Evolutionary conservation across 345 rosid genomes (phyloP).

Genomic region (Carallia pectinifolia): DNA sequence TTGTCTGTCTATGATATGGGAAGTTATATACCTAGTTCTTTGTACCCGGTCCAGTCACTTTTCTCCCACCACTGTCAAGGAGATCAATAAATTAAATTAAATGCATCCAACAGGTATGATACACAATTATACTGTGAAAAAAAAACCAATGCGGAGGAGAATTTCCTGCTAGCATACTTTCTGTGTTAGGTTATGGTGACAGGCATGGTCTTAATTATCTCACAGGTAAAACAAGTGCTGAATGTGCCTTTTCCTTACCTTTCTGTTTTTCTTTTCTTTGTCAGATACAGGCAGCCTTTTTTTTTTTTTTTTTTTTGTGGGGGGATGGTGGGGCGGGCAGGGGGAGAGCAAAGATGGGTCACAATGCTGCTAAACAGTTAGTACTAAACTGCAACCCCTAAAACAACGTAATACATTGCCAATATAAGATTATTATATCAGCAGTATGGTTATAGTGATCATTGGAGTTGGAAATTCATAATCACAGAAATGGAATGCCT

Average conservation of each 20-base stretch:
- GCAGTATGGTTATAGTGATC: not conserved
- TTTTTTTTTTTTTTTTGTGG: too few species aligned
- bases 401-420: too few species aligned
- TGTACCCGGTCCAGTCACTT: slow-evolving; percentile 98
- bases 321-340: too few species aligned
- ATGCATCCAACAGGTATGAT: slow-evolving; percentile 66
- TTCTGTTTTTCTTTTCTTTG: not conserved
- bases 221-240: not conserved
- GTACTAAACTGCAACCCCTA: too few species aligned
- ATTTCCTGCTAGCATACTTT: not conserved
- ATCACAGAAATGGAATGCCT: not conserved
- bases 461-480: not conserved
- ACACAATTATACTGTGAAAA: slow-evolving; percentile 42
- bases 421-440: too few species aligned
- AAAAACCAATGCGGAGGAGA: slow-evolving; percentile 32
- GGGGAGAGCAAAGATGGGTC: too few species aligned
- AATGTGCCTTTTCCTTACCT: not conserved
- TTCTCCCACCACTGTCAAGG: slow-evolving; percentile 99
- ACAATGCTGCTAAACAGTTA: too few species aligned
- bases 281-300: too few species aligned
- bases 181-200: too few species aligned
- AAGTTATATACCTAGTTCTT: slow-evolving; percentile 74
- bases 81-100: slow-evolving; percentile 80
- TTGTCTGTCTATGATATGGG: too few species aligned
- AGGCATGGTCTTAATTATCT: not conserved